Evolutionary conservation across 2,329 filamentous ascomycete genomes (phyloP).

Genomic region (Penicillium corylophilum): DNA sequence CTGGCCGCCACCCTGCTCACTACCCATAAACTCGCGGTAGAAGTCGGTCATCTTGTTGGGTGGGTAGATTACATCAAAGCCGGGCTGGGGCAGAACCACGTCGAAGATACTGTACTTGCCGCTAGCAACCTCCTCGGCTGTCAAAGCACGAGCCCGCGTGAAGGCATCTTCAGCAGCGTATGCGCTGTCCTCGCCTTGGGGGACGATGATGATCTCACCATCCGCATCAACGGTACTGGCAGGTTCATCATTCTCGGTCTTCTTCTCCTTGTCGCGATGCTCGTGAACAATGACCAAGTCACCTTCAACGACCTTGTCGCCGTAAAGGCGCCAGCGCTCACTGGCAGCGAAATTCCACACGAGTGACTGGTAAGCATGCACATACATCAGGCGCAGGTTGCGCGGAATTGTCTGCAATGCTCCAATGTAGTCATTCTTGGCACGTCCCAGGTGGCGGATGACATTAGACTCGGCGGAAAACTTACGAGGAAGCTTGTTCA

Average conservation of each 20-base stretch:
- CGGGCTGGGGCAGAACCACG: constrained; percentile 86
- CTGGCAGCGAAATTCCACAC: constrained; percentile 89
- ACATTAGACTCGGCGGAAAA: constrained; percentile 79
- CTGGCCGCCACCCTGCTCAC: constrained; percentile 70
- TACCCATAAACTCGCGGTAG: constrained; percentile 84
- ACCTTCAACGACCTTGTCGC: constrained; percentile 72
- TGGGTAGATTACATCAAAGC: constrained; percentile 86
- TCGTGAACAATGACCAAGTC: constrained; percentile 74
- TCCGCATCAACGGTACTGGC: constrained; percentile 54
- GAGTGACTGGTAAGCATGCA: constrained; percentile 92
- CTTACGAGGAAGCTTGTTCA: constrained; percentile 70
- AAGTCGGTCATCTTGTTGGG: constrained; percentile 77
- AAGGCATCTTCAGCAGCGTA: constrained; percentile 57
- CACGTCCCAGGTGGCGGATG: constrained; percentile 67
- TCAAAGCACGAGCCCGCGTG: constrained; percentile 70
- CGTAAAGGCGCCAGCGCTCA: constrained; percentile 74
- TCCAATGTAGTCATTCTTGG: constrained; percentile 71
- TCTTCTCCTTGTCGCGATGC: constrained; percentile 50
- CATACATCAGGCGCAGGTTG: constrained; percentile 86
- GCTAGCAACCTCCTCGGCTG: constrained; percentile 72
- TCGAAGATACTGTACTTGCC: constrained; percentile 82
- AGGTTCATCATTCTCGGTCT: constrained; percentile 29
- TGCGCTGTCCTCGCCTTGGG: constrained; percentile 57
- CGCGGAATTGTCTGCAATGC: constrained; percentile 78
- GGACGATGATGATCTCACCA: constrained; percentile 65